phyloP scores from a whole-genome alignment of 352 stramenopile genomes.

The Blastocystis sp. region DNA sequence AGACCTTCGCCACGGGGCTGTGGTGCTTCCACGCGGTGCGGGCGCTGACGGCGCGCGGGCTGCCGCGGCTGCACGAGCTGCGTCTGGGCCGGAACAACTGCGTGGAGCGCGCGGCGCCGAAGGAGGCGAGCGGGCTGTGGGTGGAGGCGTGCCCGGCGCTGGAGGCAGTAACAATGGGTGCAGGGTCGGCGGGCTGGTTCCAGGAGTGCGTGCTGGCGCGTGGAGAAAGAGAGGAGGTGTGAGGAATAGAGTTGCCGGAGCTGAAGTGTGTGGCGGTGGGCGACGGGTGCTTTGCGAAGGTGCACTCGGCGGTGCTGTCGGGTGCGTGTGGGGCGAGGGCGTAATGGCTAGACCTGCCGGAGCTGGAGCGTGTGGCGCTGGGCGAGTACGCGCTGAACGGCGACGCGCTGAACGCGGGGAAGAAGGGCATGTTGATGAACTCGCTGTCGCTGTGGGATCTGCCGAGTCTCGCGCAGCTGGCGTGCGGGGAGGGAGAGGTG shows the following conservation, averaged over 20 bases:
- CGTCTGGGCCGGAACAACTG: not conserved
- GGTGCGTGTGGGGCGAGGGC: not conserved
- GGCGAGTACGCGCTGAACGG: not conserved
- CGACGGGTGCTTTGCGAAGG: not conserved
- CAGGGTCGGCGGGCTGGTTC: not conserved
- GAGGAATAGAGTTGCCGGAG: not conserved
- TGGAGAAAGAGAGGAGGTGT: not conserved
- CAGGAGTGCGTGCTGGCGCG: not conserved
- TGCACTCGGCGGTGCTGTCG: not conserved
- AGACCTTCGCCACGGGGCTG: not conserved
- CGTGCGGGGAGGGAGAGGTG: not conserved
- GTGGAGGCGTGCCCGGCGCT: not conserved
- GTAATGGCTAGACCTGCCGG: not conserved
- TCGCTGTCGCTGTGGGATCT: not conserved
- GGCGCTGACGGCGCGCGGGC: not conserved
- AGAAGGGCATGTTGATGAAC: not conserved
- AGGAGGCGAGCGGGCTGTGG: not conserved
- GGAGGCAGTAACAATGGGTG: not conserved
- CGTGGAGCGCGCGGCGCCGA: not conserved
- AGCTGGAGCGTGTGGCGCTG: not conserved
- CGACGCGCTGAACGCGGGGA: not conserved
- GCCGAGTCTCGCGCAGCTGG: not conserved
- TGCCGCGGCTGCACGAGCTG: not conserved
- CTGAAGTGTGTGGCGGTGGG: not conserved
- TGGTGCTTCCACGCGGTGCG: not conserved